Base-by-base conservation (phyloP, 2,329 filamentous ascomycete species). In the Pseudomassariella vexata region DNA sequence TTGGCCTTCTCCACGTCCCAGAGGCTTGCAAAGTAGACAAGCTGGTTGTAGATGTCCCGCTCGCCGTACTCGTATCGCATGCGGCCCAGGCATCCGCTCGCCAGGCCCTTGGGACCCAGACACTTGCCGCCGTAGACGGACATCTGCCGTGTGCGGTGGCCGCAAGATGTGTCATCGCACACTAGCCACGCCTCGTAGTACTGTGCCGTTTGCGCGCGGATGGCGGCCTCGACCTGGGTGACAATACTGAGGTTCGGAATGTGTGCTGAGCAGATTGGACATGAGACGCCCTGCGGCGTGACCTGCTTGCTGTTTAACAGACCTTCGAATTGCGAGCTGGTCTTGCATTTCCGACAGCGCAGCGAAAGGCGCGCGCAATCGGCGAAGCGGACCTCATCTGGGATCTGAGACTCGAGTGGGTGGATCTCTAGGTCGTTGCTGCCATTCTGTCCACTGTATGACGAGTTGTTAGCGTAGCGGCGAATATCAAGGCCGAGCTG, bases 181-280 rank as follows among this genome's bases (percentile, higher is more conserved):
- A 86, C 70, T 5, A 98, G 75, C 81, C 86, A 94, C 38, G 80
- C 88, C 51, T 94, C 85, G 59, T 98, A 96, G 68, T 98, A 98
- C 28, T 76, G 76, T 8, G 84, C 72, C 6, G 86, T 85, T 47
- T 88, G 77, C 20, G 73, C 65, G 28, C 92, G 82, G 44, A 96
- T 80, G 38, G 90, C 82, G 34, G 78, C 72, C 55, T 98, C 92
- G 5, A 96, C 68, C 57, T 98, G 92, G 1, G 89, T 85, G 8
- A 94, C 76, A 28, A 96, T 65, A 7, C 79, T 82, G 9, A 95
- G 64, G 5, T 76, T 83, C 1, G 79, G 58, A 25, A 95, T 73
- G 3, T 70, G 51, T 27, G 71, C 69, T 24, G 68, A 65, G 56
- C 92, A 96, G 19, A 68, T 65, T 5, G 76, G 66, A 53, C 92